Base-by-base conservation (phyloP, 345 rosid species). In the Aquilaria sinensis region DNA sequence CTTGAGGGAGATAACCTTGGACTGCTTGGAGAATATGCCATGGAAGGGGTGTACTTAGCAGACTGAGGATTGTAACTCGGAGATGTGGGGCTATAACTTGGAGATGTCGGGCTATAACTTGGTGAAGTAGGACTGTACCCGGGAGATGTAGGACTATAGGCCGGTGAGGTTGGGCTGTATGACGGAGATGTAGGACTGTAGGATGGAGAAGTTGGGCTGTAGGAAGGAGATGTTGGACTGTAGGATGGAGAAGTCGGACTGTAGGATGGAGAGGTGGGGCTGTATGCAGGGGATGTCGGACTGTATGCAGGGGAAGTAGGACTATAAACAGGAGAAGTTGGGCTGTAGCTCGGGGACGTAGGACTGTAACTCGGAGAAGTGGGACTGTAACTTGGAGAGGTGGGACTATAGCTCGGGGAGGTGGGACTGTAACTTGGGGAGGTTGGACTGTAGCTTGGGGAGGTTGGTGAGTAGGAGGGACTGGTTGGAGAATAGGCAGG, bases 11-110 rank as follows among this genome's bases (percentile, higher is more conserved):
- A 83, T 68, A 93, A 66, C 64, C 96, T 81, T 16, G 98, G 90
- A 68, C 89, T 90, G 78, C 96, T 93, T 9, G 96, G 99, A 30
- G 96, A 94, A 78, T 90, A 90, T 4, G 92, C 96, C 56, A 80
- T 67, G 10, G 95, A 90, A 1, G 97, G 99, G 53, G 86, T 90
- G 77, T 82, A 82, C 64, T 79, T 87, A 9, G 86, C 87, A 1
- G 89, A 82, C 58, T 84, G 83, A 37, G 78, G 86, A 73, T 80
- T 82, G 72, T 84, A 93, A 70, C 92, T 82, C 7, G 82, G 83
- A 10, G 85, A 79, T 37, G 43, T 37, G 34, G 82, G 83, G 66
- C 86, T 85, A 57, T 84, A 86, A 67, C 75, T 83, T n/a, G 89
- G 97, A 43, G 94, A 88, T 0, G 89, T 87, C 9, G 88, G 87